Evolutionary conservation across 805 yeast genomes (phyloP).

Genomic region (Zygoascus tannicola): DNA sequence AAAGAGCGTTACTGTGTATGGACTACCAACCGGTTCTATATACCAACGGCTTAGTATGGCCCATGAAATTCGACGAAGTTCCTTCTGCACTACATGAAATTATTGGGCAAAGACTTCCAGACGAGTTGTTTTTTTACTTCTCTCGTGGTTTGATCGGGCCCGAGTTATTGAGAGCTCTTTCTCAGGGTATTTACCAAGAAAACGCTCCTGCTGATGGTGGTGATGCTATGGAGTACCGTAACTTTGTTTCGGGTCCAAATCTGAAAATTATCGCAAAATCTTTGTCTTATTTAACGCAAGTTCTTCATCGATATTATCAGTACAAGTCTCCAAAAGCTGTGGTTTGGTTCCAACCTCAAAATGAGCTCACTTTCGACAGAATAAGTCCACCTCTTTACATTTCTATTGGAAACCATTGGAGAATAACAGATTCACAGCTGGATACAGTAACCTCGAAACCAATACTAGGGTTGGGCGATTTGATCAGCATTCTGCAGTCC

Average conservation of each 20-base stretch:
- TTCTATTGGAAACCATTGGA: not conserved
- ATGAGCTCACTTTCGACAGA: conserved; percentile 30
- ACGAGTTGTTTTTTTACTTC: conserved; percentile 73
- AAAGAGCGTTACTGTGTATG: conserved; percentile 59
- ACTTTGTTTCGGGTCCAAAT: conserved; percentile 34
- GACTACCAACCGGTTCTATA: conserved; percentile 68
- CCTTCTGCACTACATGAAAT: conserved; percentile 79
- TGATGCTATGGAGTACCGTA: conserved; percentile 46
- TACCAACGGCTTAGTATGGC: conserved; percentile 57
- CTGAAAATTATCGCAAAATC: conserved; percentile 44
- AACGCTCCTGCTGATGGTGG: conserved; percentile 62
- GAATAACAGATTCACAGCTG: conserved; percentile 2
- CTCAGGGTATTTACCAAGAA: conserved; percentile 53
- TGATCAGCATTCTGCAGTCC: not conserved
- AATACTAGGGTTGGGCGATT: not conserved
- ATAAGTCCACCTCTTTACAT: conserved; percentile 14
- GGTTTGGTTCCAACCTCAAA: conserved; percentile 40
- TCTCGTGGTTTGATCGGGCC: conserved; percentile 65
- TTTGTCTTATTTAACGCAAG: conserved; percentile 57
- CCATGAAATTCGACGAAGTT: conserved; percentile 41
- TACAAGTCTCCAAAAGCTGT: conserved; percentile 50
- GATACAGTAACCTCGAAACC: not conserved
- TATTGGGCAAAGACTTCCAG: conserved; percentile 76
- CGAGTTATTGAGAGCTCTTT: conserved; percentile 55
- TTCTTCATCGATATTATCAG: conserved; percentile 78